Conservation (phyloP, 768 basidiomycete species). For the Tylopilus balloui region DNA sequence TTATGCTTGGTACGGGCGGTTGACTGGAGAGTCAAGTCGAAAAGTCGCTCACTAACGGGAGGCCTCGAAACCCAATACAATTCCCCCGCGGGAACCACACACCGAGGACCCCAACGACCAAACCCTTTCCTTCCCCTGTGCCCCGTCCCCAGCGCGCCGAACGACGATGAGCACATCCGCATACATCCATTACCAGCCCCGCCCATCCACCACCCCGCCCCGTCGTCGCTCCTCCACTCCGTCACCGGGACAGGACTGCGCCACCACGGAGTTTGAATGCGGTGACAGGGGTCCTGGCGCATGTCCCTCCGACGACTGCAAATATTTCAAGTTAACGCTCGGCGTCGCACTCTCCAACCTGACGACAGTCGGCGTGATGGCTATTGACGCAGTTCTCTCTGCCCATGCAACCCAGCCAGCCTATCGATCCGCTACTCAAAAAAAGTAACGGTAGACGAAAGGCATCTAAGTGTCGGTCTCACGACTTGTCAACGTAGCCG, state of each 20-base stretch:
- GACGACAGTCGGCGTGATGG: background rate
- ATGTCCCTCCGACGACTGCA: slow-evolving; percentile 5
- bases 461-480: too few relatives aligned
- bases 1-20: slow-evolving; percentile 27
- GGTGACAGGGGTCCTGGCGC: slow-evolving; percentile 26
- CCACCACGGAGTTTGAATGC: slow-evolving; percentile 31
- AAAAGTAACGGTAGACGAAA: too few relatives aligned
- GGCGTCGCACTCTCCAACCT: background rate
- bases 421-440: too few relatives aligned
- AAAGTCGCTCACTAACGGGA: slow-evolving; percentile 30
- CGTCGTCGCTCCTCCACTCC: background rate
- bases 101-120: slow-evolving; percentile 26
- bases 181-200: background rate
- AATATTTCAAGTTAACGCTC: background rate
- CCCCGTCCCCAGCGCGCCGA: background rate
- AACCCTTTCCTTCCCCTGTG: background rate
- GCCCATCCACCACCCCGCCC: background rate
- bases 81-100: slow-evolving; percentile 32
- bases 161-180: background rate
- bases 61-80: slow-evolving; percentile 27
- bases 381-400: background rate
- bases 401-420: too few relatives aligned
- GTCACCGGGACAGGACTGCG: slow-evolving; percentile 1
- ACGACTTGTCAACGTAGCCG: background rate
- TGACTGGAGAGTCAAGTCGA: slow-evolving; percentile 27